Conservation (phyloP, 805 yeast genomes). For the Wickerhamomyces alni region DNA sequence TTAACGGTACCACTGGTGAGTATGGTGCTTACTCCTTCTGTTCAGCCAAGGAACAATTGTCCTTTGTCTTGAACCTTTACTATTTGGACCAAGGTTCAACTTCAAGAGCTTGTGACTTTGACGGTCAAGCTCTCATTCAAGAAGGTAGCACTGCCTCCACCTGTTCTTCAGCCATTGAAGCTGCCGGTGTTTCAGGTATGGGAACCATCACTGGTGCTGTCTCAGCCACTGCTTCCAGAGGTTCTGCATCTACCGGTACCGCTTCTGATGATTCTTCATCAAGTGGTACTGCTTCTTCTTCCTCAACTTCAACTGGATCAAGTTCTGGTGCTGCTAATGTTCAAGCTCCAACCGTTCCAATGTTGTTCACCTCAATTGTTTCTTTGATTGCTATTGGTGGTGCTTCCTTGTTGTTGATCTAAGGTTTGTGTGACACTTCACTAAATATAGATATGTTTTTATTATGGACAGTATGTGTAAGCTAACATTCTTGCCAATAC, state of each 20-base stretch:
- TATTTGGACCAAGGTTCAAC: conserved; percentile 40
- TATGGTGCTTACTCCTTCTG: conserved; percentile 78
- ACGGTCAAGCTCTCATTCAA: conserved; percentile 57
- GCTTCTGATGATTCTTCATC: conserved; percentile 11
- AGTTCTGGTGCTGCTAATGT: conserved; percentile 21
- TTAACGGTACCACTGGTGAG: conserved; percentile 56
- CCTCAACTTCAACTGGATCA: conserved; percentile 18
- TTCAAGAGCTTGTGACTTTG: conserved; percentile 55
- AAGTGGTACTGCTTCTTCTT: conserved; percentile 7
- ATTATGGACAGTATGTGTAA: too few relatives aligned
- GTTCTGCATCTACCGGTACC: conserved; percentile 4
- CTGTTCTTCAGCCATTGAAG: conserved; percentile 50
- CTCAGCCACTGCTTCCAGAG: conserved; percentile 1
- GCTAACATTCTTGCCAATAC: too few relatives aligned
- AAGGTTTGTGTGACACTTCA: conserved; percentile 2
- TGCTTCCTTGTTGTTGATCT: conserved; percentile 31
- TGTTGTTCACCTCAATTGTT: conserved; percentile 25
- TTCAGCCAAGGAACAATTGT: conserved; percentile 54
- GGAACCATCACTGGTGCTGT: conserved; percentile 43
- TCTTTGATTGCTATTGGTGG: conserved; percentile 31
- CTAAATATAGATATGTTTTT: too few relatives aligned
- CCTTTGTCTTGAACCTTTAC: conserved; percentile 61
- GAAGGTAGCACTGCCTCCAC: conserved; percentile 42
- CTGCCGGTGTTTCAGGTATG: conserved; percentile 68
- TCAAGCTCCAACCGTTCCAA: conserved; percentile 25